A percentile compares a stretch with the other conserved stretches of the same genome.
Conservation (phyloP, 345 rosid genomes). For the Salix brachista region DNA sequence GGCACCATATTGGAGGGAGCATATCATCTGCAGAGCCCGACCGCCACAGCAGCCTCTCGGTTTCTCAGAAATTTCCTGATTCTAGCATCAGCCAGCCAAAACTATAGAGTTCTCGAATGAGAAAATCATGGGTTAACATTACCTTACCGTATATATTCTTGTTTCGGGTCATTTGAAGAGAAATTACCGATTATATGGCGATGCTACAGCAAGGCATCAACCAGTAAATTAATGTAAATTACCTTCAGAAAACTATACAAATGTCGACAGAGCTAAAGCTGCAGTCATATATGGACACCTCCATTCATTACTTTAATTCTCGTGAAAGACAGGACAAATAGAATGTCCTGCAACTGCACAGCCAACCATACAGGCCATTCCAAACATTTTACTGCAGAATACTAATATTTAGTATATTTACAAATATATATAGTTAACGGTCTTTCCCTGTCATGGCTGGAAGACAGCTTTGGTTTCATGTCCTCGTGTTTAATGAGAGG, state of each 20-base stretch:
- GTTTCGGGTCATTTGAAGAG: no score
- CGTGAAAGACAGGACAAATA: constrained; percentile 3
- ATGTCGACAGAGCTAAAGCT: no score
- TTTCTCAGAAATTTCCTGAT: constrained; percentile 31
- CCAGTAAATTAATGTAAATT: no score
- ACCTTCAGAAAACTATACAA: no score
- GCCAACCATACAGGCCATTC: not conserved
- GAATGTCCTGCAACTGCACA: not conserved
- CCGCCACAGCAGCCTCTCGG: not conserved
- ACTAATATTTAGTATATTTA: not conserved
- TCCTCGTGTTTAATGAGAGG: constrained; percentile 3
- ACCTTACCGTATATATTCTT: no score
- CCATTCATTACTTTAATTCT: not conserved
- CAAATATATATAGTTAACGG: not conserved
- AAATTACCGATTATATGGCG: no score
- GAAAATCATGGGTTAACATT: no score
- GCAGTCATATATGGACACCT: not conserved
- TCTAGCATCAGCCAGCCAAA: not conserved
- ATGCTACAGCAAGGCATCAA: not conserved
- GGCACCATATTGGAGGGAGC: no score
- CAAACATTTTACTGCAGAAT: not conserved
- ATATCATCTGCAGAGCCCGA: constrained; percentile 7
- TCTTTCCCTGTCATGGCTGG: constrained; percentile 21
- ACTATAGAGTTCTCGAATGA: no score
- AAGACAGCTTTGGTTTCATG: constrained; percentile 26